These are phyloP conservation scores for Dipodascopsis tothii DNA, from an alignment of 805 yeast species.

Conservation along the genomic window DNA sequence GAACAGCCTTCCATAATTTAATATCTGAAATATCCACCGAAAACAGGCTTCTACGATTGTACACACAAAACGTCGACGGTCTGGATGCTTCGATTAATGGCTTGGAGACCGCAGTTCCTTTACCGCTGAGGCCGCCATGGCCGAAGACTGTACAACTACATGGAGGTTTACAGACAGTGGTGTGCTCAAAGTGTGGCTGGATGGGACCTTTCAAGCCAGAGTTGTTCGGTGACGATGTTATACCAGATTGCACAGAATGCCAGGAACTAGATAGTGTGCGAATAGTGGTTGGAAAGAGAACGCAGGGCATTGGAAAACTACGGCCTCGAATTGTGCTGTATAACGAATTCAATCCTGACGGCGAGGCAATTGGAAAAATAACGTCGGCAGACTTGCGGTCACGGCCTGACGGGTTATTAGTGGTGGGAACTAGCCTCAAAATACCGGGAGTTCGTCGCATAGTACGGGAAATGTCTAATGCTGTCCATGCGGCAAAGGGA, in stretches of 20 bases:
- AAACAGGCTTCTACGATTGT: constrained; percentile 60
- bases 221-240: constrained; percentile 37
- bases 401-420: constrained; percentile 68
- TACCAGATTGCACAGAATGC: constrained; percentile 62
- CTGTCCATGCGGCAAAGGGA: constrained; percentile 51
- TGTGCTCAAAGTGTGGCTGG: constrained; percentile 69
- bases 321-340: constrained; percentile 64
- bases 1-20: constrained; percentile 69
- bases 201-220: constrained; percentile 47
- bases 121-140: constrained; percentile 37
- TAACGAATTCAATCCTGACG: constrained; percentile 77
- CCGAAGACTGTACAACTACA: constrained; percentile 73
- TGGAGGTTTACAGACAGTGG: constrained; percentile 66
- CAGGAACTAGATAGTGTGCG: constrained; percentile 51
- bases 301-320: constrained; percentile 53
- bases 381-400: constrained; percentile 57
- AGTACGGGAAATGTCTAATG: constrained; percentile 52
- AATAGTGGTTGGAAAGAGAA: constrained; percentile 54
- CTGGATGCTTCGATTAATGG: constrained; percentile 54
- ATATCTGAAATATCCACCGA: constrained; percentile 53
- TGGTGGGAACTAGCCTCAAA: constrained; percentile 78
- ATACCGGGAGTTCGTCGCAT: constrained; percentile 66
- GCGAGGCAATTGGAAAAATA: constrained; percentile 74
- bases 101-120: constrained; percentile 45
- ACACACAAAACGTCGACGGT: constrained; percentile 84